Base-by-base conservation (phyloP, 495 filamentous ascomycete species). In the Cudoniella acicularis region DNA sequence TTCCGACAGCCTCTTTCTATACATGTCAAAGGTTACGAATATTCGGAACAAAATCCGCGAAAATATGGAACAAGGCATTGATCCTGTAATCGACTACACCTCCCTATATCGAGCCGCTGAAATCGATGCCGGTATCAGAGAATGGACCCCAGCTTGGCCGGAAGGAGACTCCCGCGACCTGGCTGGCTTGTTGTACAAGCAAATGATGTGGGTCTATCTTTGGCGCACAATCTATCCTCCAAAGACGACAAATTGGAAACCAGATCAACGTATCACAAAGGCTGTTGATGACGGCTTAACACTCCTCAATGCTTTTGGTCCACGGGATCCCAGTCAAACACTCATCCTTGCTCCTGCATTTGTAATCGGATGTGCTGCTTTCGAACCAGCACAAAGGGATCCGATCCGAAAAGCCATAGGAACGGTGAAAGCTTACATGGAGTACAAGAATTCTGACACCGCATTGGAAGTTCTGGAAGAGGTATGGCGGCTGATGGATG, bases 161-260 rank as follows among this genome's bases (percentile, higher is more conserved):
- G 76, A 79, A 8, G 85, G 88, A 10, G 86, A 90, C 21, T 80
- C 84, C 20, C 88, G 92, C 42, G 88, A 85, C 67, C 81, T 79
- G n/a, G 83, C 91, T 25, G 87, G 86, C 0, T 83, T 91, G 57
- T 80, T 96, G 3, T 96, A 96, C 70, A 84, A 91, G 46, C 91
- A 96, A 69, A 91, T 88, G 64, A 89, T 91, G 58, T 96, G 90
- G 90, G 84, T 96, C 3, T 96, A 96, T 66, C 79, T 96, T 0
- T 88, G 88, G 68, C 84, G 92, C 25, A 96, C 92, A 1, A 88
- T 94, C 62, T 85, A 87, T 57, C 88, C 88, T n/a, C 79, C 79
- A 1, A 72, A 72, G 10, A 56, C 69, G 8, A 62, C 65, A 8
- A 57, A 49, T 23, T 71, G 69, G 49, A 52, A 70, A 9, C 56